phyloP scores from a whole-genome alignment of 495 filamentous ascomycete species.

The Aspergillus steynii region DNA sequence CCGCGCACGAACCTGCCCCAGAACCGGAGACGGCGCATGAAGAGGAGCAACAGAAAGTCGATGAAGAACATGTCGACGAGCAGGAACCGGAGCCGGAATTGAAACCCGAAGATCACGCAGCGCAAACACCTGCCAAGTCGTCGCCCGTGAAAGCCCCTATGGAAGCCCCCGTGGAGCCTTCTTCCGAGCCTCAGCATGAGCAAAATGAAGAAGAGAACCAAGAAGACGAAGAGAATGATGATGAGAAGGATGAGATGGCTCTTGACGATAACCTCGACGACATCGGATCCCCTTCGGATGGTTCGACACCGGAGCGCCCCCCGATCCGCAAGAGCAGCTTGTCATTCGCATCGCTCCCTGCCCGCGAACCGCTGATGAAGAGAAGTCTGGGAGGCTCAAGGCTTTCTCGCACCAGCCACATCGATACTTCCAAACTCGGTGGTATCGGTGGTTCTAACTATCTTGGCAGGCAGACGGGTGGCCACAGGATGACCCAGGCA shows the following conservation, averaged over 20 bases:
- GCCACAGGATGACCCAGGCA: conserved; percentile 36
- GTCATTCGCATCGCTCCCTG: conserved; percentile 87
- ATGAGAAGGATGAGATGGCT: conserved; percentile 49
- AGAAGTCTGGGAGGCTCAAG: conserved; percentile 77
- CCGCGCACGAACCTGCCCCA: conserved; percentile 15
- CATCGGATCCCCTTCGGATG: conserved; percentile 60
- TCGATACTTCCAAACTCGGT: conserved; percentile 62
- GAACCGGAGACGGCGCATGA: conserved; percentile 12
- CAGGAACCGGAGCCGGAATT: conserved; percentile 12
- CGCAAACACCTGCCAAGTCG: conserved; percentile 11
- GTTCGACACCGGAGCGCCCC: conserved; percentile 60
- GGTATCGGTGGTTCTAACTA: conserved; percentile 50
- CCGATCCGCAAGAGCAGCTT: conserved; percentile 87
- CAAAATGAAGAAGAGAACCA: conserved; percentile 26
- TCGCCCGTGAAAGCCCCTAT: conserved; percentile 16
- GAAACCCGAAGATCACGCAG: neutral
- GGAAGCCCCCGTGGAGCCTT: conserved; percentile 15
- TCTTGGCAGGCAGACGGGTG: conserved; percentile 53
- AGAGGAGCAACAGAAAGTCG: neutral
- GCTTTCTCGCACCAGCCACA: conserved; percentile 73
- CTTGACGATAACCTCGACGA: conserved; percentile 54
- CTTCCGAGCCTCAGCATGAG: conserved; percentile 12
- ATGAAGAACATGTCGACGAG: neutral
- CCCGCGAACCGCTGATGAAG: conserved; percentile 79
- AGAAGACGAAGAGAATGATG: conserved; percentile 40